Evolutionary conservation across 345 rosid species (phyloP), one percentile per base, ranked within the genome.

Genomic region (Brassica rapa): DNA sequence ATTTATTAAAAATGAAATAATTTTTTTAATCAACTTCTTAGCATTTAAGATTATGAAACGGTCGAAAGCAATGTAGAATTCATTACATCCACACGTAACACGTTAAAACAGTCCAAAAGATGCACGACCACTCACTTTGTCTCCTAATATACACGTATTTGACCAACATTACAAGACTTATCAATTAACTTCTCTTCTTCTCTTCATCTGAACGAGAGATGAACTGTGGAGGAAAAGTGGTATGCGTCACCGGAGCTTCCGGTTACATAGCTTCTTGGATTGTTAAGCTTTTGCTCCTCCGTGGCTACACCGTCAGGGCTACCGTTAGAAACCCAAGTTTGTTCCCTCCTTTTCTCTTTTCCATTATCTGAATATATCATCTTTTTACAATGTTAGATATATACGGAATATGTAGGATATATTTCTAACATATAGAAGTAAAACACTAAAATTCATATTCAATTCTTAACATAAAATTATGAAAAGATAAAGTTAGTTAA

Each of bases 211-310:
- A 55, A 84, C 77, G 74, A 85, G 87, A 86, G 84, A 89, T 81
- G 83, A 71, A 71, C 84, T 89, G 82, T 5, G 16, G 71, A 15
- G 93, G 80, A 51, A 74, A 82, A 53, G 81, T 83, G 29, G 89
- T 85, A 15, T 83, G 88, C 32, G 86, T 88, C 74, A 88, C 85
- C 6, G 91, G 85, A 75, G 89, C 84, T 55, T 85, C 86, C 4
- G 88, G 91, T 21, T 88, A 59, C 76, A 41, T 86, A 15, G 91
- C 87, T 0, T 85, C 87, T 57, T 84, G 91, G 86, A 67, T 88
- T 37, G 85, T 86, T 16, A 88, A 88, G 82, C 78, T 70, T 30
- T 74, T 88, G 65, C 91, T 88, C 0, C 78, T 29, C 43, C 84
- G 78, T 49, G 86, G 85, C 70, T 86, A 86, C 84, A 82, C 76